phyloP scores from a whole-genome alignment of 257 asterid genomes.

The Ophiorrhiza pumila region DNA sequence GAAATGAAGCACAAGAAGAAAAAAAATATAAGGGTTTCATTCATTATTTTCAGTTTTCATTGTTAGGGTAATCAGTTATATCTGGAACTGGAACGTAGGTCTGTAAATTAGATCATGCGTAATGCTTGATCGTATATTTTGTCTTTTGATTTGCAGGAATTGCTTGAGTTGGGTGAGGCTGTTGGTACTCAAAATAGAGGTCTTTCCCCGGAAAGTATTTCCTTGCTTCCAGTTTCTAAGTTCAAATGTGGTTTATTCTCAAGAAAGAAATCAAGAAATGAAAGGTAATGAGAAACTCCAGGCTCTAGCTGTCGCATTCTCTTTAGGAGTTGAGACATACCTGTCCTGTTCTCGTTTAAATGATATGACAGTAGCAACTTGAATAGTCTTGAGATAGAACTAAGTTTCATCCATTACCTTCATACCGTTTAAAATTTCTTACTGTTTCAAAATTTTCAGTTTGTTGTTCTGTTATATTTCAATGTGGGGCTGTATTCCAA shows the following conservation, averaged over 20 bases:
- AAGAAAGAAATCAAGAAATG: conserved; percentile 65
- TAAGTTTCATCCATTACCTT: neutral
- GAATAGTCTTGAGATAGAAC: neutral
- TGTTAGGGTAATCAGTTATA: neutral
- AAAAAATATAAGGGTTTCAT: too few relatives aligned
- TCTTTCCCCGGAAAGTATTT: conserved; percentile 72
- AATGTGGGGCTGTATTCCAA: neutral
- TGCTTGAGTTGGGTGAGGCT: conserved; percentile 89
- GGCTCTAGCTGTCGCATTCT: neutral
- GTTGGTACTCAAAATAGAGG: conserved; percentile 90
- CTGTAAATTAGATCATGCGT: neutral
- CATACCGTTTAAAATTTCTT: neutral
- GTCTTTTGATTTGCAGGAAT: conserved; percentile 42
- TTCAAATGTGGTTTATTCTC: conserved; percentile 84
- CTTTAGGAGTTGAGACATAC: neutral
- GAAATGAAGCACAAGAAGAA: too few relatives aligned
- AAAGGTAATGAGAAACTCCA: conserved; percentile 34
- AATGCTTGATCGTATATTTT: neutral
- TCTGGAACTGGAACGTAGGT: neutral
- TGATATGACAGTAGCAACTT: neutral
- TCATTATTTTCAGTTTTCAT: neutral
- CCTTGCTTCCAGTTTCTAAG: conserved; percentile 71
- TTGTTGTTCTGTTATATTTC: neutral
- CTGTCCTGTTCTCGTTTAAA: neutral
- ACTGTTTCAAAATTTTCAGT: neutral